Evolutionary conservation across 2,329 filamentous ascomycete species (phyloP), one percentile per base, ranked within the genome.

Genomic region (Trichoderma pleuroti): DNA sequence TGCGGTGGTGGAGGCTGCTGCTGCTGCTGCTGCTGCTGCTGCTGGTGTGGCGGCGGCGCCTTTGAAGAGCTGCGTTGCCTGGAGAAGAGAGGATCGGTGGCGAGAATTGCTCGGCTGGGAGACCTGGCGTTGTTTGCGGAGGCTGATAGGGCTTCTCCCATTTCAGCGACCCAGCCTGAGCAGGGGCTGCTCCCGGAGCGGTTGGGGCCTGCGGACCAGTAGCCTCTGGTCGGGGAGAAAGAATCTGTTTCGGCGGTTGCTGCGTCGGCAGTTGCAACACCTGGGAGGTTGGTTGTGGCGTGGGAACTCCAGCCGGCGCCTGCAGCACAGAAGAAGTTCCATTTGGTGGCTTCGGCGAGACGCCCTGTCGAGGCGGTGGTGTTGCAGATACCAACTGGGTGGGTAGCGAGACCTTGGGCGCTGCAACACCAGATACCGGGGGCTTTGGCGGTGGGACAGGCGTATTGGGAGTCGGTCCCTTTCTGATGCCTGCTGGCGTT

Each of bases 101-200:
- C 39, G 59, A 56, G 28, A 73, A 64, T 32, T 76, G 78, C 12
- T 77, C 74, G 39, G 76, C 68, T 24, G 75, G 71, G 7, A 76
- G 76, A 9, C 75, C 72, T 26, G 76, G 76, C 56, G 74, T 68
- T 24, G 75, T 30, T 12, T 76, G 76, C 3, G 77, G 77, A 54
- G 81, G 81, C 68, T 82, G 81, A 71, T 82, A 82, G 12, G 82
- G 80, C 73, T 81, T 82, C 73, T 83, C 81, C 81, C 81, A 83
- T 68, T 82, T 83, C 21, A 82, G 71, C 42, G 75, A 71, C 8
- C 77, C 76, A 26, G 75, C 74, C n/a, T 59, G 56, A 46, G 73
- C 73, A 36, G 76, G 76, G n/a, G 75, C 70, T 7, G 75, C 68
- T 21, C 73, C 68, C n/a, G 71, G 70, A 3, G 72, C 73, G 24